Percentiles rank a stretch among this genome's conserved stretches.
phyloP scores from a whole-genome alignment of 352 stramenopile species.

The Pythium brassicae region DNA sequence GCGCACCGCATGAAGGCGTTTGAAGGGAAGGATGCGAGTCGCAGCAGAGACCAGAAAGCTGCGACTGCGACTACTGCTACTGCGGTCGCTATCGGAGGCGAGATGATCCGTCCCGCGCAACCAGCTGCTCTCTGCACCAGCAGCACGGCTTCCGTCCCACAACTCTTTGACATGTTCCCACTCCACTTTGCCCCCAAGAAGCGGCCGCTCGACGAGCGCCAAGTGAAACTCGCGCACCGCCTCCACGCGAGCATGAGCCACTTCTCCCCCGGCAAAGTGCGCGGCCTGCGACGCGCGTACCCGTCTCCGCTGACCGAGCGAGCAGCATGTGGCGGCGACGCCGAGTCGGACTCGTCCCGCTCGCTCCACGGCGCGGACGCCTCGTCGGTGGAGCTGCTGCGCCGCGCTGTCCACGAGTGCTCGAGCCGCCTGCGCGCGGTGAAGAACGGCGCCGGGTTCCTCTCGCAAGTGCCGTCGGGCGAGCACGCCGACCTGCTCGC shows the following conservation, averaged over 20 bases:
- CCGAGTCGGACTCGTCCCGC: constrained; percentile 6
- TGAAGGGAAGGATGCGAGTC: constrained; percentile 13
- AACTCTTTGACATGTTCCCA: constrained; percentile 31
- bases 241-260: constrained; percentile 42
- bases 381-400: constrained; percentile 52
- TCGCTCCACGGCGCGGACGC: constrained; percentile 16
- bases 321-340: background rate
- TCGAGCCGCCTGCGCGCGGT: constrained; percentile 37
- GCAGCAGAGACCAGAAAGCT: background rate
- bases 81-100: too few relatives aligned
- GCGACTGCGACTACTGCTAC: too few relatives aligned
- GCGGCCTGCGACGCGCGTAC: constrained; percentile 19
- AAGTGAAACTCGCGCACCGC: constrained; percentile 43
- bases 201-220: constrained; percentile 36
- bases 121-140: background rate
- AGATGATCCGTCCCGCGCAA: constrained; percentile 6
- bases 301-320: background rate
- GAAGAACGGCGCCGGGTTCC: constrained; percentile 43
- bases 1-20: constrained; percentile 21
- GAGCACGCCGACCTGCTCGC: constrained; percentile 27
- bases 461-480: constrained; percentile 26
- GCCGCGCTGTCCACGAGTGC: constrained; percentile 47
- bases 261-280: constrained; percentile 45
- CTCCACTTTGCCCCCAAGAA: constrained; percentile 28
- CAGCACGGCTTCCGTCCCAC: background rate